Evolutionary conservation across 2,329 filamentous ascomycete genomes (phyloP).

Genomic region (Myriosclerotinia scirpicola): DNA sequence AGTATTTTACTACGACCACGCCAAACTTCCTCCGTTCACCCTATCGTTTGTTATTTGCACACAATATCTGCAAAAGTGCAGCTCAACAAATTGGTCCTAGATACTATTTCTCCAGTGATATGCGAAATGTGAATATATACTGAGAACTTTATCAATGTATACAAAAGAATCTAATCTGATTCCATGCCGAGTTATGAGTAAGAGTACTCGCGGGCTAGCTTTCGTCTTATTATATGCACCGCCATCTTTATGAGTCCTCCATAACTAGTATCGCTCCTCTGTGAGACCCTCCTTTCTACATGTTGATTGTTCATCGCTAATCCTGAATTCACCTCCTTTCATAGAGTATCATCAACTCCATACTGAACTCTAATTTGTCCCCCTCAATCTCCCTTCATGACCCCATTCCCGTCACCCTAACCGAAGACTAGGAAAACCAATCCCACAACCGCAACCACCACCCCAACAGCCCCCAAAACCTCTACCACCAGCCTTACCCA

Average conservation of each 20-base stretch:
- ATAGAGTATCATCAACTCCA: neutral
- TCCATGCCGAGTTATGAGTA: neutral
- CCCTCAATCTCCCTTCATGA: neutral
- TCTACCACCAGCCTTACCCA: conserved; percentile 1
- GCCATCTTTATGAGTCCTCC: neutral
- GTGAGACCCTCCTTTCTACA: neutral
- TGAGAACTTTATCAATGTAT: neutral
- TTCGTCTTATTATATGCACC: neutral
- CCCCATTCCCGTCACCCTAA: neutral
- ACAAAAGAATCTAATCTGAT: neutral
- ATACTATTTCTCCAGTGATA: neutral
- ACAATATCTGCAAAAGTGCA: neutral
- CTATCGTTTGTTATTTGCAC: too few relatives aligned
- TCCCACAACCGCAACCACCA: conserved; percentile 9
- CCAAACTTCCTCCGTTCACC: too few relatives aligned
- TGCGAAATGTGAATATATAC: neutral
- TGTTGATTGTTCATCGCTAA: neutral
- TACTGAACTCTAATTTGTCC: neutral
- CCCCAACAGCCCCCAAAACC: conserved; percentile 9
- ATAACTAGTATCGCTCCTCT: neutral
- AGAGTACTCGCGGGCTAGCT: neutral
- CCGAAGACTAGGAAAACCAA: neutral
- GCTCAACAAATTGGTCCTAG: too few relatives aligned
- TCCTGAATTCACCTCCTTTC: neutral
- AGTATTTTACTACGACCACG: too few relatives aligned